Base-by-base conservation (phyloP, 2,329 filamentous ascomycete genomes). In the Stachybotrys chartarum region DNA sequence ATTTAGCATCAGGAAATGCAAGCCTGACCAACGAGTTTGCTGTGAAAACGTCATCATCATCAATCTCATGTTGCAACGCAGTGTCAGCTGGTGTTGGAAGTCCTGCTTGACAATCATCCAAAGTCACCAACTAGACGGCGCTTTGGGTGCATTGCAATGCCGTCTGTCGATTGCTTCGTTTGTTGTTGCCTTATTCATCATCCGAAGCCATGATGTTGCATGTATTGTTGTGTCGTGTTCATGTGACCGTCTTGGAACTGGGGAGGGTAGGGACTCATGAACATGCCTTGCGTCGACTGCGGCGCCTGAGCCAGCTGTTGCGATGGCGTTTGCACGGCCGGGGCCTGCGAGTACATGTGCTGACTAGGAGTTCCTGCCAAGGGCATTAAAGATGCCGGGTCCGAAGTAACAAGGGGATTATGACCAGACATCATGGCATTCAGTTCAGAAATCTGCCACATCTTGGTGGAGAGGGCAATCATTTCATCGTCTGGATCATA, bases 401-500 rank as follows among this genome's bases (percentile, higher is more conserved):
- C 55, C 1, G 56, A 12, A 30, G 53, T 49, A 44, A 62, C 49
- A 30, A 58, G 31, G 31, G 55, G 50, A 17, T 58, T 55, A 24
- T 50, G 55, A n/a, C 57, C 51, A 2, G 61, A 55, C 35, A 63
- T 47, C 46, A 63, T 55, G 31, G 56, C 59, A 12, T 56, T 58
- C 50, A 65, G 50, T 24, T 54, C 55, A 35, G 57, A 52, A 44
- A 59, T 49, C 30, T 53, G 54, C 54, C 56, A 57, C 48, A 57
- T 59, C 31, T 57, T 58, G 45, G 60, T 60, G 11, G 59, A 57
- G 57, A 66, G 61, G 30, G 57, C 59, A 30, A 61, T 55, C 12
- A 59, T 54, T 30, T 63, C 55, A 32, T 60, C 60, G 16, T 64
- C 62, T 3, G 58, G 53, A 7, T 64, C 61, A 53, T 63, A 66